phyloP scores from a whole-genome alignment of 352 stramenopile genomes.

The Pythium scleroteichum region DNA sequence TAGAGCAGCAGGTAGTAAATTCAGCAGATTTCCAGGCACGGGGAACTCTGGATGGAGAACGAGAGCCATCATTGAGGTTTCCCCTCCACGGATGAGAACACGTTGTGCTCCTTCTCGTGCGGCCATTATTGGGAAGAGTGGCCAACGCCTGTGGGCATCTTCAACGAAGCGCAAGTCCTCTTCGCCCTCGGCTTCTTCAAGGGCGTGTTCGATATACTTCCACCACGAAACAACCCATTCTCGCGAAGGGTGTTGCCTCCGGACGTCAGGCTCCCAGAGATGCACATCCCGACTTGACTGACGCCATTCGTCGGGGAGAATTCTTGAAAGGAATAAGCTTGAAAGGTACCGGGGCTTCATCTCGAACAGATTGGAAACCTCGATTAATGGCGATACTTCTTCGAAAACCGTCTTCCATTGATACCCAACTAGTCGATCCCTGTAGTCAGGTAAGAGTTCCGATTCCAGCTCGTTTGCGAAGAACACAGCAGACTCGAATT shows the following conservation, averaged over 20 bases:
- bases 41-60: not conserved
- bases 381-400: not conserved
- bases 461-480: slow-evolving; percentile 17
- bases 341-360: slow-evolving; percentile 3
- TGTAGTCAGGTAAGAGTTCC: slow-evolving; percentile 10
- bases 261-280: slow-evolving; percentile 13
- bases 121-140: slow-evolving; percentile 13
- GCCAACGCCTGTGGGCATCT: slow-evolving; percentile 10
- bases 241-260: not conserved
- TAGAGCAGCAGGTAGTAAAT: slow-evolving; percentile 5
- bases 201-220: slow-evolving; percentile 16
- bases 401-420: slow-evolving; percentile 21
- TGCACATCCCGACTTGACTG: not conserved
- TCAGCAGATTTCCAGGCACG: not conserved
- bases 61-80: slow-evolving; percentile 13
- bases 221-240: slow-evolving; percentile 24
- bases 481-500: slow-evolving; percentile 12
- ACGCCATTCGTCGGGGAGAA: slow-evolving; percentile 23
- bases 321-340: slow-evolving; percentile 16
- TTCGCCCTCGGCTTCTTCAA: slow-evolving; percentile 9
- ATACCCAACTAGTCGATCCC: slow-evolving; percentile 7
- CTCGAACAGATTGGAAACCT: slow-evolving; percentile 15
- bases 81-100: slow-evolving; percentile 11
- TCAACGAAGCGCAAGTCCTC: not conserved
- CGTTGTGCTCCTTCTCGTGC: not conserved